These are phyloP conservation scores for Stachybotrys elegans DNA, from an alignment of 2,329 filamentous ascomycete species.

Conservation along the genomic window DNA sequence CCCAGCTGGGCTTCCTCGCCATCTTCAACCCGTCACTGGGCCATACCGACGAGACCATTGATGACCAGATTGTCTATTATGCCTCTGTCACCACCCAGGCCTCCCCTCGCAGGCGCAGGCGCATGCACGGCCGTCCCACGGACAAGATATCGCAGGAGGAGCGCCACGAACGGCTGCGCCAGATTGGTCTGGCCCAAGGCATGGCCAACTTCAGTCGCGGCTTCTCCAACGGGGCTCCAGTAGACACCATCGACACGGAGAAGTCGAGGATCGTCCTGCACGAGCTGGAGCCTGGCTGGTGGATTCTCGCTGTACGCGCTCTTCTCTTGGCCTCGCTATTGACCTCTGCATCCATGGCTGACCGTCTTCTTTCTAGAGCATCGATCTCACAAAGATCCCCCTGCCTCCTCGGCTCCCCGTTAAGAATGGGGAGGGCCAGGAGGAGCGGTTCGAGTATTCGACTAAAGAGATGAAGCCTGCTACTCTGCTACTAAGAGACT, in stretches of 20 bases:
- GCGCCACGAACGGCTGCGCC: slow-evolving; percentile 79
- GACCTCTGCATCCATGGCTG: slow-evolving; percentile 1
- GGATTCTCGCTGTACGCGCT: slow-evolving; percentile 79
- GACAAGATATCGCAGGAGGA: slow-evolving; percentile 53
- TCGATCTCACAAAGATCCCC: slow-evolving; percentile 71
- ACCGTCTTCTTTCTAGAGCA: slow-evolving; percentile 26
- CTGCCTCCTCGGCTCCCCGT: slow-evolving; percentile 51
- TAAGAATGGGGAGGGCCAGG: slow-evolving; percentile 32
- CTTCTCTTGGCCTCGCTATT: neutral
- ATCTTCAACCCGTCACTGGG: slow-evolving; percentile 91
- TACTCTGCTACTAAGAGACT: slow-evolving; percentile 70
- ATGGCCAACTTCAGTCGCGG: slow-evolving; percentile 90
- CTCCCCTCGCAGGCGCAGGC: slow-evolving; percentile 33
- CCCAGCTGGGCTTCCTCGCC: slow-evolving; percentile 82
- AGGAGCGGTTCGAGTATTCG: slow-evolving; percentile 68
- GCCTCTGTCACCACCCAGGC: slow-evolving; percentile 53
- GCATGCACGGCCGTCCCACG: slow-evolving; percentile 35
- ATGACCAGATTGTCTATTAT: slow-evolving; percentile 91
- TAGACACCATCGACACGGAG: slow-evolving; percentile 88
- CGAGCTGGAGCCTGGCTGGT: slow-evolving; percentile 89
- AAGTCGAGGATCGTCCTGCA: slow-evolving; percentile 78
- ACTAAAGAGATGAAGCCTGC: slow-evolving; percentile 84
- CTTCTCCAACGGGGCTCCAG: slow-evolving; percentile 71
- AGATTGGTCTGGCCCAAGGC: slow-evolving; percentile 93
- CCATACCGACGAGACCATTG: slow-evolving; percentile 50